A percentile compares a stretch with the other conserved stretches of the same genome.
Conservation (phyloP, 805 yeast genomes). For the Yamadazyma paraphyllophila region DNA sequence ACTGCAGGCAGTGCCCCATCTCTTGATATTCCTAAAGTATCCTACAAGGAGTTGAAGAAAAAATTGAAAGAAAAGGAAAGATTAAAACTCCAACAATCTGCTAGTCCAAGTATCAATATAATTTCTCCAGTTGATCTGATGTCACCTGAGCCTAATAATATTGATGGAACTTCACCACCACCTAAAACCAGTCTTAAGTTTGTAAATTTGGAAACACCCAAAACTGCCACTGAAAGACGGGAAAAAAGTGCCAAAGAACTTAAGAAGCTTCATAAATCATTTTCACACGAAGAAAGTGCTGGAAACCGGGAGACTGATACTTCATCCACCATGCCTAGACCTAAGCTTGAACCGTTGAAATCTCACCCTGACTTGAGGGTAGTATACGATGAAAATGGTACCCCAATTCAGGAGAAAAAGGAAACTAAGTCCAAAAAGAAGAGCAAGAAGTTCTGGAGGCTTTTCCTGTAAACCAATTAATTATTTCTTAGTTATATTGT, state of each 20-base stretch:
- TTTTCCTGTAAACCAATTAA: constrained; percentile 16
- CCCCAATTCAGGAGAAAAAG: neutral
- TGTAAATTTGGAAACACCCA: constrained; percentile 22
- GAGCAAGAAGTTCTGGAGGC: constrained; percentile 36
- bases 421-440: constrained; percentile 23
- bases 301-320: neutral
- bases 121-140: constrained; percentile 2
- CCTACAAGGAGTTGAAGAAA: constrained; percentile 34
- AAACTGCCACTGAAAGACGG: constrained; percentile 7
- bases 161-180: constrained; percentile 17
- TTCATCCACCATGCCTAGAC: constrained; percentile 14
- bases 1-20: constrained; percentile 5
- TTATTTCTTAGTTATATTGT: neutral
- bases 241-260: constrained; percentile 9
- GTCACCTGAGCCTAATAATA: constrained; percentile 9
- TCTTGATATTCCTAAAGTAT: constrained; percentile 16
- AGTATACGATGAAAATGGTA: neutral
- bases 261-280: constrained; percentile 25
- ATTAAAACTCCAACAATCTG: neutral
- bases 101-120: constrained; percentile 9
- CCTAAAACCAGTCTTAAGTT: constrained; percentile 31
- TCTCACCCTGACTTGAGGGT: constrained; percentile 37
- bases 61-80: constrained; percentile 8
- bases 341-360: constrained; percentile 32
- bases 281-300: constrained; percentile 35